Evolutionary conservation across 768 basidiomycete genomes (phyloP), one percentile per base, ranked within the genome.

Genomic region (Calvatia gigantea): DNA sequence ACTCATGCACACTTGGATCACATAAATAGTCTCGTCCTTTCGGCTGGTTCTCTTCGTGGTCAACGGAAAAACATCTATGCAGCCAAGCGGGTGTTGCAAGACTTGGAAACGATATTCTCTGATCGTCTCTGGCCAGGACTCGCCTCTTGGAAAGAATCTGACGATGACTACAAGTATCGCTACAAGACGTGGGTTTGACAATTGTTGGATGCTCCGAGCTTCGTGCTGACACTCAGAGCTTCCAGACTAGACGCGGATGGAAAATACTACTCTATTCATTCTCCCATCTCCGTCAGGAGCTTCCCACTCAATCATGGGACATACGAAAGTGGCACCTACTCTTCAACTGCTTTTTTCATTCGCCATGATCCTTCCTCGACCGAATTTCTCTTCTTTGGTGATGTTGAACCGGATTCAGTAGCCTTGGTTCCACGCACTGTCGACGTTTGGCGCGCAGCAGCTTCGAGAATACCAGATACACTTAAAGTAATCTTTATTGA

Each of bases 1-100:
- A 89, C 90, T 4, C 94, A 96, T 65, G 87, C 90, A 0, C 95
- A 98, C 69, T 72, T 98, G 25, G 95, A 98, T 71, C 95, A 98
- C 68, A 80, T 92, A 62, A 83, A 80, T 58, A 85, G 91, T 37
- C 77, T 97, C 27, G 82, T 96, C 52, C 70, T 98, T 51, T 83
- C 88, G 1, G 92, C 94, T 14, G 95, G 94, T 33, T 86, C 92
- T 1, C 66, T 91, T 5, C 68, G 69, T 29, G 86, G 85, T 15
- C 65, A 74, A 32, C 75, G 82, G 17, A 89, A 88, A 61, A 82
- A 80, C 1, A 80, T 94, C 32, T 82, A 76, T 55, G 89, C 81
- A 0, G 68, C 82, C 5, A 70, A 78, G 38, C 75, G 83, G 50
- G 85, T 84, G 8, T 76, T 94, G 41, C 68, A 83, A 61, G 84